Conservation (phyloP, 2,329 filamentous ascomycete genomes). For the Ophiocordyceps camponoti-floridani region DNA sequence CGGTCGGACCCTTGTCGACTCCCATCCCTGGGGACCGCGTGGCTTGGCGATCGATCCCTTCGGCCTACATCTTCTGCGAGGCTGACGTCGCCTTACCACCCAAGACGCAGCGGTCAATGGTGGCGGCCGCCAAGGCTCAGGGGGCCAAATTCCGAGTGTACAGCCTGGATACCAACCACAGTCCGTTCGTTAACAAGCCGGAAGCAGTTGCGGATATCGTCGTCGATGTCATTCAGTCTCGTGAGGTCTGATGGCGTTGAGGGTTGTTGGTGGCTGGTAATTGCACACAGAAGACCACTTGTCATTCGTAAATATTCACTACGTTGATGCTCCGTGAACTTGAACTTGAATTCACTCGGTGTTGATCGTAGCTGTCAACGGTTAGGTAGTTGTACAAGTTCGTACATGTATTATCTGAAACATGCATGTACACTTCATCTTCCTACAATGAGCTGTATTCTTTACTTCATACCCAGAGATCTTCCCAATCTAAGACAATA, state of each 20-base stretch:
- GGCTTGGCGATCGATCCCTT: background rate
- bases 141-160: background rate
- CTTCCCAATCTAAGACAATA: too few relatives aligned
- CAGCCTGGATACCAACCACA: background rate
- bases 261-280: too few relatives aligned
- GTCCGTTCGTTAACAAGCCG: background rate
- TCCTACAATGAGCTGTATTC: too few relatives aligned
- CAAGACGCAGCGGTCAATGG: background rate
- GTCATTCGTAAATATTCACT: too few relatives aligned
- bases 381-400: too few relatives aligned
- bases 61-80: background rate
- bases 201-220: background rate
- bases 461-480: too few relatives aligned
- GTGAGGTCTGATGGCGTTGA: background rate
- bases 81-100: background rate
- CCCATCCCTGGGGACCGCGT: background rate
- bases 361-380: too few relatives aligned
- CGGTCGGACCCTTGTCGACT: background rate
- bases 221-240: background rate
- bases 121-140: background rate
- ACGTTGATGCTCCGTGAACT: too few relatives aligned
- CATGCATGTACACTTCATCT: too few relatives aligned
- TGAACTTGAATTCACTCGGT: too few relatives aligned
- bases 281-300: too few relatives aligned
- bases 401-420: too few relatives aligned